phyloP scores from a whole-genome alignment of 2,329 filamentous ascomycete species.

The Colletotrichum lupini region DNA sequence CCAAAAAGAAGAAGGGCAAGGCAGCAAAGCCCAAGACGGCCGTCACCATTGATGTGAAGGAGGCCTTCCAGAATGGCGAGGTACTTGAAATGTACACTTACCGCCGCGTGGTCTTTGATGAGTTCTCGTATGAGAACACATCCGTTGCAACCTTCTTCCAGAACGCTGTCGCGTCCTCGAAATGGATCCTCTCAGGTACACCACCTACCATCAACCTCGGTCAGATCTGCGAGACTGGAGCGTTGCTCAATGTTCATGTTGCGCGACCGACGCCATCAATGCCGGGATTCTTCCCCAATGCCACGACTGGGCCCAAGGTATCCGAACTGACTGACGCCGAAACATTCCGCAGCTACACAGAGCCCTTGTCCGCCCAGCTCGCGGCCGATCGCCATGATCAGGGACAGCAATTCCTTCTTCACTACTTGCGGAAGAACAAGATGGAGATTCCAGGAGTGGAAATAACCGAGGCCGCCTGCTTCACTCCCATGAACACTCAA shows the following conservation, averaged over 20 bases:
- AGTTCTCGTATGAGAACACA: slow-evolving; percentile 53
- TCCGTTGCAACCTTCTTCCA: slow-evolving; percentile 46
- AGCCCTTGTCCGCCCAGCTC: slow-evolving; percentile 47
- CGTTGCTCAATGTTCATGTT: slow-evolving; percentile 51
- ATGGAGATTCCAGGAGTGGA: slow-evolving; percentile 41
- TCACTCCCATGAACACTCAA: slow-evolving; percentile 40
- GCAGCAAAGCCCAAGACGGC: neutral
- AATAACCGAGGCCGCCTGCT: slow-evolving; percentile 39
- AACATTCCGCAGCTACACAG: slow-evolving; percentile 44
- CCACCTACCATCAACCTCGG: slow-evolving; percentile 49
- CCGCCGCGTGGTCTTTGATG: slow-evolving; percentile 53
- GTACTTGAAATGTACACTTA: slow-evolving; percentile 52
- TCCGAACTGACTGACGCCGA: slow-evolving; percentile 46
- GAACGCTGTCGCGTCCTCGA: slow-evolving; percentile 45
- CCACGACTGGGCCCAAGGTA: slow-evolving; percentile 47
- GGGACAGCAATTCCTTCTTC: slow-evolving; percentile 43
- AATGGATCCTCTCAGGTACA: slow-evolving; percentile 58
- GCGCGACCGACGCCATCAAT: slow-evolving; percentile 48
- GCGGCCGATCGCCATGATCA: slow-evolving; percentile 49
- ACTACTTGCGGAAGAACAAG: slow-evolving; percentile 46
- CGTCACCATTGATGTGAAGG: neutral
- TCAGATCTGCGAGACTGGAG: slow-evolving; percentile 48
- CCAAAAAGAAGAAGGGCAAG: slow-evolving; percentile 17
- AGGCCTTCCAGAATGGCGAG: slow-evolving; percentile 33
- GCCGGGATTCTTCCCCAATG: slow-evolving; percentile 47